Conservation (phyloP, 257 asterid species). For the Solanum megistacrolobum region DNA sequence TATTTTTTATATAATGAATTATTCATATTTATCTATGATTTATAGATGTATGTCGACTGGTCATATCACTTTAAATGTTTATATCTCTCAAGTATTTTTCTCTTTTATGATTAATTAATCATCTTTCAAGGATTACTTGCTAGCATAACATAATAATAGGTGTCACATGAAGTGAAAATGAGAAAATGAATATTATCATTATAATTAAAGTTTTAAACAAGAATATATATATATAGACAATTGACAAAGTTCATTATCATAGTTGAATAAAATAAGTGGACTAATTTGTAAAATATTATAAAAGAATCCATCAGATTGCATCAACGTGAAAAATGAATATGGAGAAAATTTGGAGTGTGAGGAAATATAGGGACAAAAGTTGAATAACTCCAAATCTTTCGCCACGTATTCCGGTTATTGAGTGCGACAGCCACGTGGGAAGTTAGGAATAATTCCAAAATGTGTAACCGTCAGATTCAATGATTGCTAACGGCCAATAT, state of each 20-base stretch:
- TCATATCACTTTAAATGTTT: background rate
- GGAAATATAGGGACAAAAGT: background rate
- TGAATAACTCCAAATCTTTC: constrained; percentile 19
- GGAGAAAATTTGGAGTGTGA: background rate
- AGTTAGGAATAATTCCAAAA: constrained; percentile 10
- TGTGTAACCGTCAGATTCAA: constrained; percentile 24
- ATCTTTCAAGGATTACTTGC: fast-evolving
- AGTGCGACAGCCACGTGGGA: constrained; percentile 40
- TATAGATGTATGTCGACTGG: background rate
- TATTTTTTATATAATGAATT: background rate
- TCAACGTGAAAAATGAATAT: background rate
- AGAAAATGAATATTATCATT: background rate
- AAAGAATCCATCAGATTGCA: background rate
- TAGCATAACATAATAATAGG: background rate
- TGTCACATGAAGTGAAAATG: background rate
- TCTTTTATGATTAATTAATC: background rate
- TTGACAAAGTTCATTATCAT: background rate
- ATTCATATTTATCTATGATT: background rate
- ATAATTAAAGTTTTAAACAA: background rate
- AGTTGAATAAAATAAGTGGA: background rate
- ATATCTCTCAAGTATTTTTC: background rate
- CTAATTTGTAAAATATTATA: background rate
- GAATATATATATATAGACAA: background rate
- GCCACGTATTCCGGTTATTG: constrained; percentile 26
- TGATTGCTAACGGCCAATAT: constrained; percentile 28